Evolutionary conservation across 345 rosid species (phyloP).

Genomic region (Excoecaria cochinchinensis): DNA sequence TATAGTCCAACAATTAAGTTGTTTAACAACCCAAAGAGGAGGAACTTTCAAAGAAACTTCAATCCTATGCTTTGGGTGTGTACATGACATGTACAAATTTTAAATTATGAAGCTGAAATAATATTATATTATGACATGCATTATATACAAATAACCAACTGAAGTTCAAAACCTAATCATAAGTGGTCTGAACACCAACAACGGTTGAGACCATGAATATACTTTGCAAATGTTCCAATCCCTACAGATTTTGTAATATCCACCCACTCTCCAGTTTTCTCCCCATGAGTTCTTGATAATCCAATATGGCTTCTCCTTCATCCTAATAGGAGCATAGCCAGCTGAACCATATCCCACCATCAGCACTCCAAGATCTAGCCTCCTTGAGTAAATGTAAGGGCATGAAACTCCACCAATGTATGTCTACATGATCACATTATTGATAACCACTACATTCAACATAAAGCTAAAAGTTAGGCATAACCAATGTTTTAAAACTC

Average conservation of each 20-base stretch:
- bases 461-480: background rate
- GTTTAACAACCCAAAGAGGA: slow-evolving; percentile 2
- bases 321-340: slow-evolving; percentile 69
- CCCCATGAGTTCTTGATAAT: too few relatives aligned
- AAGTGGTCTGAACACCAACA: slow-evolving; percentile 45
- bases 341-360: slow-evolving; percentile 89
- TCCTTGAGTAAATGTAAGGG: slow-evolving; percentile 45
- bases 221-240: slow-evolving; percentile 87
- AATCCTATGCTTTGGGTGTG: background rate
- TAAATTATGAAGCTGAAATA: background rate
- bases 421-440: slow-evolving; percentile 77
- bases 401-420: too few relatives aligned
- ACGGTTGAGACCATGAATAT: slow-evolving; percentile 89
- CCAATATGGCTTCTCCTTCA: slow-evolving; percentile 41
- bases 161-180: slow-evolving; percentile 19
- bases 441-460: slow-evolving; percentile 63
- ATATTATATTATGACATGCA: background rate
- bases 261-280: too few relatives aligned
- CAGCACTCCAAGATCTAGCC: slow-evolving; percentile 74
- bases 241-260: slow-evolving; percentile 48
- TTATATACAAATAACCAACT: slow-evolving; percentile 21
- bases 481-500: too few relatives aligned
- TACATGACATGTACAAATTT: background rate
- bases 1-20: background rate
- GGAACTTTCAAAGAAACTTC: background rate